phyloP scores from a whole-genome alignment of 2,329 filamentous ascomycete species.

The Hypoxylon sp. region DNA sequence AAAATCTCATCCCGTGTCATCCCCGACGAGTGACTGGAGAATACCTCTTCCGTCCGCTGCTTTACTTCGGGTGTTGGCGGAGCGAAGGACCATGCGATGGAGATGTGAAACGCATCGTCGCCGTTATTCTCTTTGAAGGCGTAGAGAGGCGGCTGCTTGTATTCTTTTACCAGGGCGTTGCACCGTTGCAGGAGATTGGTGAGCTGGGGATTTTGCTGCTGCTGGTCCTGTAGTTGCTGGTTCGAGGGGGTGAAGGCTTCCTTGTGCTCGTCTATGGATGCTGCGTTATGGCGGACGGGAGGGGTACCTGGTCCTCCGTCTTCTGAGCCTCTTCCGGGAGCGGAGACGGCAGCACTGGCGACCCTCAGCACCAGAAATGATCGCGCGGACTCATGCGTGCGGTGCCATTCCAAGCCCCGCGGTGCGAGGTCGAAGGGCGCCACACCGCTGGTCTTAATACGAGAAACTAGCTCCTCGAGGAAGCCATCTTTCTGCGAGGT shows the following conservation, averaged over 20 bases:
- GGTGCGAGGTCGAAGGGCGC: conserved; percentile 60
- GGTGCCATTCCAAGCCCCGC: conserved; percentile 63
- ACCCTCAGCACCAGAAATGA: conserved; percentile 88
- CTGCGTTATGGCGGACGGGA: background rate
- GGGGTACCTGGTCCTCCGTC: background rate
- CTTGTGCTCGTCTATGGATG: background rate
- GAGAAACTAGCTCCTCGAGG: conserved; percentile 65
- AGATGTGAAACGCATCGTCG: conserved; percentile 81
- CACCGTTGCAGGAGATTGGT: conserved; percentile 74
- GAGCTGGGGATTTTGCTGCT: conserved; percentile 67
- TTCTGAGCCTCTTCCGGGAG: background rate
- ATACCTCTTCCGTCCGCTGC: conserved; percentile 56
- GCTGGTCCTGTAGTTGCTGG: conserved; percentile 49
- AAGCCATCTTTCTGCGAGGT: conserved; percentile 82
- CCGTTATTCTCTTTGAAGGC: conserved; percentile 48
- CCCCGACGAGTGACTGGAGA: conserved; percentile 32
- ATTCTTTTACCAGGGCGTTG: conserved; percentile 73
- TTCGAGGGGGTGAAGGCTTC: background rate
- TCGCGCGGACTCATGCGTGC: conserved; percentile 72
- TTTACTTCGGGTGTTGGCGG: conserved; percentile 63
- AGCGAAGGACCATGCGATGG: conserved; percentile 85
- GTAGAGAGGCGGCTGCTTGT: conserved; percentile 82
- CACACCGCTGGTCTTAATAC: conserved; percentile 57
- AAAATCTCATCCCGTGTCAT: conserved; percentile 51
- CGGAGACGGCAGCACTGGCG: conserved; percentile 29